Evolutionary conservation across 2,329 filamentous ascomycete genomes (phyloP).

Genomic region (Ceratocystiopsis sp.): DNA sequence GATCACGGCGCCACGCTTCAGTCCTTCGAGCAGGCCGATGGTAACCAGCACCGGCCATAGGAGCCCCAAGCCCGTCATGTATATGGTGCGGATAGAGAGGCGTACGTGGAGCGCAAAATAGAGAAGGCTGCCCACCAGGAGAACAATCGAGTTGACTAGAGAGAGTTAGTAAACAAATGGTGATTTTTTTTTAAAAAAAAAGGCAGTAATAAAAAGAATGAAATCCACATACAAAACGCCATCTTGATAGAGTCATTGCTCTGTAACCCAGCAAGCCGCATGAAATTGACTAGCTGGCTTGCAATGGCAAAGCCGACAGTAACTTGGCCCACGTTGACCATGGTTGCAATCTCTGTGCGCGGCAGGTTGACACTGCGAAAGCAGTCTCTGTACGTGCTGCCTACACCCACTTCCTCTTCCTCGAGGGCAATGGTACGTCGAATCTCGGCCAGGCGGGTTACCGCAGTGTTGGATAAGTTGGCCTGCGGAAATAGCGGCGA

Average conservation of each 20-base stretch:
- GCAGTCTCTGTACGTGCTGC: constrained; percentile 32
- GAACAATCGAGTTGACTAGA: constrained; percentile 8
- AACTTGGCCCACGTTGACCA: constrained; percentile 15
- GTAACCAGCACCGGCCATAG: constrained; percentile 20
- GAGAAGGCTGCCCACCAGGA: constrained; percentile 24
- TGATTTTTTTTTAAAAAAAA: too few relatives aligned
- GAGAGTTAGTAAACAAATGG: background rate
- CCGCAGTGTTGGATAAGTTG: constrained; percentile 12
- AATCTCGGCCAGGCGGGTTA: constrained; percentile 30
- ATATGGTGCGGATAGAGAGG: constrained; percentile 26
- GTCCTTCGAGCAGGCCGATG: constrained; percentile 24
- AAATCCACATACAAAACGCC: constrained; percentile 9
- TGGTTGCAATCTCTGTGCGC: constrained; percentile 35
- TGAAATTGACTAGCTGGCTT: constrained; percentile 15
- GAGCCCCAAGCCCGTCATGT: constrained; percentile 19
- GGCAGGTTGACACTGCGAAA: constrained; percentile 30
- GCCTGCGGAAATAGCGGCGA: background rate
- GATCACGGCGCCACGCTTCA: constrained; percentile 18
- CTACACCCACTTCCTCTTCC: constrained; percentile 26
- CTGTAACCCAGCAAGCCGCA: constrained; percentile 18
- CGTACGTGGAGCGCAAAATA: constrained; percentile 24
- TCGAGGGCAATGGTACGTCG: constrained; percentile 40
- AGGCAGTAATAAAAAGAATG: too few relatives aligned
- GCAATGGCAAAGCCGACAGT: constrained; percentile 20
- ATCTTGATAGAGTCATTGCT: constrained; percentile 22